Percentiles rank a stretch among this genome's conserved stretches.
These are phyloP conservation scores for Zygoascus biomembranicola DNA, from an alignment of 805 yeast species.

Conservation along the genomic window DNA sequence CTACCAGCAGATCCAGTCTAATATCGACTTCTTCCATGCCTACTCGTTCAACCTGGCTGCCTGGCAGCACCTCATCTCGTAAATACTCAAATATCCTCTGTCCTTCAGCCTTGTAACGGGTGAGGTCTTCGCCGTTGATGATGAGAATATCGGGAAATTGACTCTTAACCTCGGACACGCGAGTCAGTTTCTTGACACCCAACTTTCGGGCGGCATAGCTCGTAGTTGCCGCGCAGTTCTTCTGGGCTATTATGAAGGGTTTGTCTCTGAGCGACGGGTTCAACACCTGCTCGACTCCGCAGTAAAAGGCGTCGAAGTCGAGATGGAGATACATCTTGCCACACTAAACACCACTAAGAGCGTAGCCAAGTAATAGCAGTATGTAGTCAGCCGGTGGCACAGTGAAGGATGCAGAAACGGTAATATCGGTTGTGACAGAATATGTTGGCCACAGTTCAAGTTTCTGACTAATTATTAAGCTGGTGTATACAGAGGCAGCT, in stretches of 20 bases:
- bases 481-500: too few species aligned
- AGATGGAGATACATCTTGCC: constrained; percentile 17
- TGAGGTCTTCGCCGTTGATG: constrained; percentile 26
- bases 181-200: constrained; percentile 23
- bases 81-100: constrained; percentile 20
- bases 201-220: constrained; percentile 26
- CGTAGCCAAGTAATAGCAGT: background rate
- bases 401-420: too few species aligned
- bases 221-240: constrained; percentile 24
- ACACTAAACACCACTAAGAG: too few species aligned
- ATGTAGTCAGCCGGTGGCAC: too few species aligned
- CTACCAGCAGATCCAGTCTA: constrained; percentile 19
- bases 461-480: too few species aligned
- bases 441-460: too few species aligned
- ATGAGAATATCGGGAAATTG: constrained; percentile 19
- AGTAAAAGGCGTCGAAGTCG: constrained; percentile 29
- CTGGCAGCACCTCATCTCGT: constrained; percentile 10
- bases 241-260: constrained; percentile 27
- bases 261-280: constrained; percentile 20
- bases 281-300: constrained; percentile 26
- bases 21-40: constrained; percentile 29
- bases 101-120: constrained; percentile 26
- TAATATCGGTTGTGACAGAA: too few species aligned
- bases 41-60: constrained; percentile 23
- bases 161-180: constrained; percentile 11